Base-by-base conservation (phyloP, 306 rosid species). In the Sphenostylis stenocarpa region DNA sequence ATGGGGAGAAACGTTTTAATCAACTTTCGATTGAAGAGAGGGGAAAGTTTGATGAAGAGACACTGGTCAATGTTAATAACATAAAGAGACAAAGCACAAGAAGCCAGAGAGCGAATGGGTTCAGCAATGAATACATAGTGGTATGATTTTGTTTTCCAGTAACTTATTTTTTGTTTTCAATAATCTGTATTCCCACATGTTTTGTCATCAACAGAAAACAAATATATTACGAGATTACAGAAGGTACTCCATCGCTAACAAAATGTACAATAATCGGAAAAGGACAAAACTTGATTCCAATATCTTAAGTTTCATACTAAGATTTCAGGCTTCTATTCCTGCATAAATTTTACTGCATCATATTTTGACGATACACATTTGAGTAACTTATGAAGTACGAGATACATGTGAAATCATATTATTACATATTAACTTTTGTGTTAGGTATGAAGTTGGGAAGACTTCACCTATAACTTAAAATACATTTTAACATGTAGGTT, bases 41-140 rank as follows among this genome's bases (percentile, higher is more conserved):
- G n/a, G 99, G 97, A 16, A 95, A 95, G 77, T 95, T 95, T 80
- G 97, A 95, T 74, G 99, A 95, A 78, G 99, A 95, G 84, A 95
- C 99, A 2, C 90, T 95, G 24, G 91, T 95, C 77, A 95, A 95
- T 78, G 99, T 95, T 43, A 95, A 92, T 83, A 95, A 82, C 81
- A 83, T 95, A 63, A 91, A 87, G 86, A 90, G 83, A 87, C 91
- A 88, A 84, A 91, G 96, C 82, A 80, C 97, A 28, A 75, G 89
- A 70, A 89, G 87, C 84, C 88, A 80, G 74, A 89, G 94, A 82
- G 77, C 93, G 20, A 91, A 77, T 83, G 97, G 99, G 65, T 95
- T 95, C 81, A 91, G 97, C 89, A 92, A 95, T 49, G 96, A 95
- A 72, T 95, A 95, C 87, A 95, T 95, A 71, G 99, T 95, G 97